Conservation (phyloP, 441 rosid species). For the Viola pubescens region DNA sequence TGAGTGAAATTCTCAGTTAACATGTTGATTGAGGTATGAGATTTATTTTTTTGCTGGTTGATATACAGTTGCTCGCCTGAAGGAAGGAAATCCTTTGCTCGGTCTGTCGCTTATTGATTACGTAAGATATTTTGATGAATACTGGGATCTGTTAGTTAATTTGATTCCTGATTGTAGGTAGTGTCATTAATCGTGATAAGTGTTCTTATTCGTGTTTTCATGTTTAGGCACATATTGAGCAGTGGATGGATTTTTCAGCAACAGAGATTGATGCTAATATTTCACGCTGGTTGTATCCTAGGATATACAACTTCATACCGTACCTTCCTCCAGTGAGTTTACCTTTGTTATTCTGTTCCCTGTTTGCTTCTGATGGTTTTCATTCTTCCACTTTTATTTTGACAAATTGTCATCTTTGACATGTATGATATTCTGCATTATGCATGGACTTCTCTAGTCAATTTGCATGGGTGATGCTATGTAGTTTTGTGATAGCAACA, state of each 20-base stretch:
- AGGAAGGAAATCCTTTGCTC: slow-evolving; percentile 46
- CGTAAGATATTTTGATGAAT: slow-evolving; percentile 29
- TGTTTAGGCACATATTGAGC: slow-evolving; percentile 69
- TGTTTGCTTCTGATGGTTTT: background rate
- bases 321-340: slow-evolving; percentile 60
- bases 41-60: background rate
- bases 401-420: too few species aligned
- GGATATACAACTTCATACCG: slow-evolving; percentile 33
- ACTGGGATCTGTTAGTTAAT: background rate
- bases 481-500: too few species aligned
- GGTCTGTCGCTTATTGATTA: slow-evolving; percentile 62
- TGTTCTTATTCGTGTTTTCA: background rate
- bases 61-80: slow-evolving; percentile 43
- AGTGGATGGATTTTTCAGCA: slow-evolving; percentile 82
- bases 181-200: slow-evolving; percentile 1
- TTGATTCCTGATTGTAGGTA: background rate
- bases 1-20: background rate
- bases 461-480: too few species aligned
- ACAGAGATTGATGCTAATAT: slow-evolving; percentile 62
- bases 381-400: background rate
- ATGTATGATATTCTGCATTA: background rate
- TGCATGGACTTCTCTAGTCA: background rate
- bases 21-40: background rate
- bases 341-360: background rate
- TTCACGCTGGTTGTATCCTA: slow-evolving; percentile 42